Evolutionary conservation across 176 grass and related monocot species (phyloP), one percentile per base, ranked within the genome.

Genomic region (Eleusine coracana): DNA sequence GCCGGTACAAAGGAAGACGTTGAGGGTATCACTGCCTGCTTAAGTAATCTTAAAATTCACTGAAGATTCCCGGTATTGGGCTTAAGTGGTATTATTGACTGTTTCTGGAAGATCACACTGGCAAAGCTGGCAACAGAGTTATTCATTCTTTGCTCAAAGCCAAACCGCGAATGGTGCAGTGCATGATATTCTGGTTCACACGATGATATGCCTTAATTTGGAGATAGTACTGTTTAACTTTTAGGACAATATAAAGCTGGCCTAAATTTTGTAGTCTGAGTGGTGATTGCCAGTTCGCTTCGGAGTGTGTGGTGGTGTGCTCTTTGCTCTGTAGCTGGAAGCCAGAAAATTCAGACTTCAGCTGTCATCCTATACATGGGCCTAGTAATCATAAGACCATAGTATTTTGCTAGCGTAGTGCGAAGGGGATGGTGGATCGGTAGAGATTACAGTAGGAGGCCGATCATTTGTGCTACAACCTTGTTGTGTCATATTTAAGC

Each of bases 21-120:
- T 1, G 65, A 82, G 44, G n/a, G 77, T 16, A 52, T 77, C 73
- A 55, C 17, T 71, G 18, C 23, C n/a, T 29, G 5, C 55, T 71
- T 85, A 0, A 78, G 74, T 36, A 62, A 39, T 78, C 73, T 85
- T 12, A 61, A 68, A 28, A 6, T 78, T 21, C 18, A 21, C 16
- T 85, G 42, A 85, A 71, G 67, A 39, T 64, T 51, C 20, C 62
- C 63, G 29, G 48, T 8, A 11, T 10, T 15, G 17, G 16, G 82
- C 74, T 20, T 50, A 73, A 2, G 7, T 65, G 31, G 31, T 34
- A 34, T 34, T 34, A 34, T 34, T 34, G 31, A 34, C 31, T 34
- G 31, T 34, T 34, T 15, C 5, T 17, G 63, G 28, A 66, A 37
- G 14, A 5, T 34, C 63, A 42, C 17, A 68, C 37, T 42, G 2